Conservation (phyloP, 2,329 filamentous ascomycete genomes). For the Paecilomyces variotii region DNA sequence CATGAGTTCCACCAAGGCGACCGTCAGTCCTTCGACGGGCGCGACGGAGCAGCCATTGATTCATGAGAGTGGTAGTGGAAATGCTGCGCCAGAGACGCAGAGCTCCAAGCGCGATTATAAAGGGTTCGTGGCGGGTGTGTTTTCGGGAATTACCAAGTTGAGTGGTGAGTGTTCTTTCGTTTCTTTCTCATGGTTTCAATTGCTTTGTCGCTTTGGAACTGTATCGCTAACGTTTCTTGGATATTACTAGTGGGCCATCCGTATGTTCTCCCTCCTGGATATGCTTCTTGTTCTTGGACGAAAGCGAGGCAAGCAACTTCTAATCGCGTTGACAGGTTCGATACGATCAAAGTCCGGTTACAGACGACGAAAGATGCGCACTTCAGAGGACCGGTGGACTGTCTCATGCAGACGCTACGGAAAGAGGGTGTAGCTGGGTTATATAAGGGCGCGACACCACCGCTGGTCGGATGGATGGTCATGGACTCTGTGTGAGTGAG, state of each 20-base stretch:
- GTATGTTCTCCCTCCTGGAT: slow-evolving; percentile 26
- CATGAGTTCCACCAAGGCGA: not conserved
- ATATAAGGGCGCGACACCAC: slow-evolving; percentile 91
- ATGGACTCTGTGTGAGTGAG: slow-evolving; percentile 66
- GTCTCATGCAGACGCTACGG: slow-evolving; percentile 71
- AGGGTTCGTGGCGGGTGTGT: slow-evolving; percentile 95
- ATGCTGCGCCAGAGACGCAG: not conserved
- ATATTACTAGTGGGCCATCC: slow-evolving; percentile 49
- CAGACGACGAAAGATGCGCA: slow-evolving; percentile 72
- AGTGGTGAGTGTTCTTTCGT: slow-evolving; percentile 49
- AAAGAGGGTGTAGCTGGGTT: slow-evolving; percentile 78
- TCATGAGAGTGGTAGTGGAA: not conserved
- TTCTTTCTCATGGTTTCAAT: not conserved
- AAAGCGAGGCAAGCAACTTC: not conserved
- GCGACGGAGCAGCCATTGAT: not conserved
- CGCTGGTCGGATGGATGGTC: slow-evolving; percentile 94
- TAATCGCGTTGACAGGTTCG: slow-evolving; percentile 53
- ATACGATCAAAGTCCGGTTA: slow-evolving; percentile 92
- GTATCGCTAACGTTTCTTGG: slow-evolving; percentile 5
- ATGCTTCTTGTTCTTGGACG: slow-evolving; percentile 9
- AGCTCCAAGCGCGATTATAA: slow-evolving; percentile 58
- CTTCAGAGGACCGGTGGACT: slow-evolving; percentile 81
- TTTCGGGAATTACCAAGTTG: slow-evolving; percentile 86
- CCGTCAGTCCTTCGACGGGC: not conserved
- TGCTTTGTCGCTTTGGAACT: not conserved